Evolutionary conservation across 2,329 filamentous ascomycete species (phyloP).

Genomic region (Alternaria metachromatica): DNA sequence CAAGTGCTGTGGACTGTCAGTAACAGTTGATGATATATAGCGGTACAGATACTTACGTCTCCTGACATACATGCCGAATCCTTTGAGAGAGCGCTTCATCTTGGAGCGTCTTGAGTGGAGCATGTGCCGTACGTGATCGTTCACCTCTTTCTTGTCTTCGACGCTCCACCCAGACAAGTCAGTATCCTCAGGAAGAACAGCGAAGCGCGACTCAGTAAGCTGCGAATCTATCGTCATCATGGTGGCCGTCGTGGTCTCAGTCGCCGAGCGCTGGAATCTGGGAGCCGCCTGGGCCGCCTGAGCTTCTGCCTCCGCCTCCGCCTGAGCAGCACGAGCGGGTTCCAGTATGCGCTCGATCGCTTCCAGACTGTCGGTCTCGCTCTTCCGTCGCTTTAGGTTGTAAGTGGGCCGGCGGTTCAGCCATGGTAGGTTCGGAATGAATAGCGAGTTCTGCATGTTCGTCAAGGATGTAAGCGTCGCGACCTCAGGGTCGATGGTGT

Average conservation of each 20-base stretch:
- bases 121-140: constrained; percentile 88
- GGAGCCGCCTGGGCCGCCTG: constrained; percentile 24
- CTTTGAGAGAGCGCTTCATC: constrained; percentile 79
- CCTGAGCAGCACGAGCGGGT: constrained; percentile 26
- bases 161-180: constrained; percentile 76
- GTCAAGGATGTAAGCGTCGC: constrained; percentile 82
- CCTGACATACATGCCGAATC: constrained; percentile 79
- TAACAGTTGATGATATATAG: background rate
- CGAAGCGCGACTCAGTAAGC: constrained; percentile 74
- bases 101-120: constrained; percentile 80
- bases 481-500: constrained; percentile 80
- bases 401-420: constrained; percentile 83
- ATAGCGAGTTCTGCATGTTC: constrained; percentile 89
- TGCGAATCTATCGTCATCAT: constrained; percentile 69
- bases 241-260: constrained; percentile 43
- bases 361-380: constrained; percentile 42
- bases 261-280: constrained; percentile 33
- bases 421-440: constrained; percentile 81
- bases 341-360: constrained; percentile 38
- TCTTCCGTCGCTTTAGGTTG: constrained; percentile 64
- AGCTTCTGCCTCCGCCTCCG: constrained; percentile 15
- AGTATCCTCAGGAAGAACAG: constrained; percentile 77
- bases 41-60: constrained; percentile 61
- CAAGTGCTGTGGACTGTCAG: constrained; percentile 62
- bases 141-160: constrained; percentile 76